These are phyloP conservation scores for Viridothelium virens DNA, from an alignment of 495 filamentous ascomycete species.

Conservation along the genomic window DNA sequence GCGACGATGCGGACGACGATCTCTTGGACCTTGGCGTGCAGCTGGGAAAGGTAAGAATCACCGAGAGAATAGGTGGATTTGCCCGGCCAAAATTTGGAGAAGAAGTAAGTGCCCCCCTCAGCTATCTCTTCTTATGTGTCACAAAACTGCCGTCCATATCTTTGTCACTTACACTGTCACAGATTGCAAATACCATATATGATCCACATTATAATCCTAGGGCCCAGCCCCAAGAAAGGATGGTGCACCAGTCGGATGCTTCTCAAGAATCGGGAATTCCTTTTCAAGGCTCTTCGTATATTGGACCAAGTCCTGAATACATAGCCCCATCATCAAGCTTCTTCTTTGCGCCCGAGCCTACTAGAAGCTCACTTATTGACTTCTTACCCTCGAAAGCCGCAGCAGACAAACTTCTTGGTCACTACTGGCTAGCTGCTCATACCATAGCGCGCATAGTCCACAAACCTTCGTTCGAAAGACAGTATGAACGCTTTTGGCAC, in stretches of 20 bases:
- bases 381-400: constrained; percentile 46
- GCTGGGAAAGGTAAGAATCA: constrained; percentile 57
- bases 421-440: constrained; percentile 61
- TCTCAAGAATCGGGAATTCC: constrained; percentile 1
- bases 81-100: constrained; percentile 53
- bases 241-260: background rate
- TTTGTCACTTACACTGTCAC: background rate
- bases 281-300: constrained; percentile 15
- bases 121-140: constrained; percentile 16
- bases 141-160: background rate
- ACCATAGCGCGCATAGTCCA: constrained; percentile 58
- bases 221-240: background rate
- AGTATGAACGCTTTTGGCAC: constrained; percentile 58
- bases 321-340: constrained; percentile 51
- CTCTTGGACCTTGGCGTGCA: constrained; percentile 61
- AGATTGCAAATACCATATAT: constrained; percentile 8
- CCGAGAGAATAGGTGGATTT: constrained; percentile 57
- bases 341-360: constrained; percentile 51
- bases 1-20: constrained; percentile 49
- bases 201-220: constrained; percentile 4
- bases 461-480: constrained; percentile 52
- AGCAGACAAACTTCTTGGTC: constrained; percentile 50
- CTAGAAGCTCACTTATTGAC: constrained; percentile 44
- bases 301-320: constrained; percentile 34
- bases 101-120: constrained; percentile 45